Evolutionary conservation across 352 stramenopile genomes (phyloP).

Genomic region (Nothophytophthora sp.): DNA sequence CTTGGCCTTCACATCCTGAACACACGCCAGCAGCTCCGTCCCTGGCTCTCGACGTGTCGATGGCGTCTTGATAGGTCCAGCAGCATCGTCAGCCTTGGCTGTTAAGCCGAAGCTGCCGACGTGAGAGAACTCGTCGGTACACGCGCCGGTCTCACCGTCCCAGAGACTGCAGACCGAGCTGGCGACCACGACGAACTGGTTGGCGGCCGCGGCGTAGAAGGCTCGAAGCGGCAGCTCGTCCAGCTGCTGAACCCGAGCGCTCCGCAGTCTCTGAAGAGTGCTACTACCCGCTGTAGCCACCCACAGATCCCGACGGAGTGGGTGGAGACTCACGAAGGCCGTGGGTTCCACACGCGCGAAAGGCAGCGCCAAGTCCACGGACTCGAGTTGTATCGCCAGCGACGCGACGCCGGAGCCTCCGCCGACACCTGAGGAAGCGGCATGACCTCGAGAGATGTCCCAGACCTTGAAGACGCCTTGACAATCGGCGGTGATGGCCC

Average conservation of each 20-base stretch:
- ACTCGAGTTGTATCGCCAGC: slow-evolving; percentile 68
- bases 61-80: background rate
- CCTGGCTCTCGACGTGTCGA: slow-evolving; percentile 21
- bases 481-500: slow-evolving; percentile 77
- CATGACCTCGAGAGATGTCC: slow-evolving; percentile 64
- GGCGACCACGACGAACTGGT: slow-evolving; percentile 67
- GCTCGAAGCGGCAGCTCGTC: slow-evolving; percentile 69
- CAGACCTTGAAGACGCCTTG: slow-evolving; percentile 85
- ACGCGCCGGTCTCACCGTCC: slow-evolving; percentile 60
- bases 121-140: slow-evolving; percentile 57
- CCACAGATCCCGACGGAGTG: slow-evolving; percentile 64
- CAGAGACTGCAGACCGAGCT: slow-evolving; percentile 69
- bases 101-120: slow-evolving; percentile 26
- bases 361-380: slow-evolving; percentile 53
- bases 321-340: slow-evolving; percentile 58
- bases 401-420: slow-evolving; percentile 25
- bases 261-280: slow-evolving; percentile 61
- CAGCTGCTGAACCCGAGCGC: slow-evolving; percentile 59
- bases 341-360: slow-evolving; percentile 55
- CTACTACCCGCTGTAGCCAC: slow-evolving; percentile 43
- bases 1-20: slow-evolving; percentile 55
- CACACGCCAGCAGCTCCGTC: slow-evolving; percentile 49
- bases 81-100: background rate
- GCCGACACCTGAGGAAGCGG: slow-evolving; percentile 16
- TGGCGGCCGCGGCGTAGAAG: slow-evolving; percentile 73